Conservation (phyloP, 1,284 basidiomycete genomes). For the Inonotus obliquus region DNA sequence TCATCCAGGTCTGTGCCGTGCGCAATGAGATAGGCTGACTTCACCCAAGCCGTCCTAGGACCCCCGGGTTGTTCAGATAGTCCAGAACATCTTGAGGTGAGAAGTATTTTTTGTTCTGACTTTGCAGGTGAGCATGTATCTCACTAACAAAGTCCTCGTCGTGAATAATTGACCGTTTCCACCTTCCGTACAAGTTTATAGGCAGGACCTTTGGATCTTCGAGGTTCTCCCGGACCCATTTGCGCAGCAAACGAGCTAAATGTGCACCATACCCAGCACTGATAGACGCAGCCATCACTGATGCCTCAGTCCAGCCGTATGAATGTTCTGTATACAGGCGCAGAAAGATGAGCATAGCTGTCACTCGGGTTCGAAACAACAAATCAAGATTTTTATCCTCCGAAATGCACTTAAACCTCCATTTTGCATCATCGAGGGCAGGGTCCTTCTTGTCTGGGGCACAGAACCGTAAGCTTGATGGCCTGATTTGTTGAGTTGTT, state of each 20-base stretch:
- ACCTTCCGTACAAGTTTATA: constrained; percentile 16
- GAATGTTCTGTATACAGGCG: not conserved
- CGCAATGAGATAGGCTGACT: constrained; percentile 23
- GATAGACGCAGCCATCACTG: not conserved
- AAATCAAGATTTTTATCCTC: not conserved
- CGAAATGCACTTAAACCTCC: not conserved
- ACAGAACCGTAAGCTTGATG: not conserved
- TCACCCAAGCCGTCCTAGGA: constrained; percentile 16
- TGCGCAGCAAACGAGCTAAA: constrained; percentile 16
- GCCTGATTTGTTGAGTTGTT: no score
- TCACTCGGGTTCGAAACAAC: not conserved
- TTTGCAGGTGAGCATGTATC: constrained; percentile 27
- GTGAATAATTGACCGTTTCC: constrained; percentile 22
- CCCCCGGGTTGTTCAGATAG: constrained; percentile 23
- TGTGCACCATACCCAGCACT: not conserved
- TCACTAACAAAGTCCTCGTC: constrained; percentile 28
- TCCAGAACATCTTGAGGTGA: constrained; percentile 26
- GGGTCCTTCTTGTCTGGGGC: not conserved
- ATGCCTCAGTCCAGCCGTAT: not conserved
- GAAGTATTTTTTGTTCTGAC: constrained; percentile 24
- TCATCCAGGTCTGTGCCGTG: constrained; percentile 27
- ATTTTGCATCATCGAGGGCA: not conserved
- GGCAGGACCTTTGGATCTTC: constrained; percentile 22
- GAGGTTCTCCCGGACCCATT: constrained; percentile 23
- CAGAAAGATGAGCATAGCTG: not conserved